Evolutionary conservation across 805 yeast species (phyloP).

Genomic region (Ogataea angusta): DNA sequence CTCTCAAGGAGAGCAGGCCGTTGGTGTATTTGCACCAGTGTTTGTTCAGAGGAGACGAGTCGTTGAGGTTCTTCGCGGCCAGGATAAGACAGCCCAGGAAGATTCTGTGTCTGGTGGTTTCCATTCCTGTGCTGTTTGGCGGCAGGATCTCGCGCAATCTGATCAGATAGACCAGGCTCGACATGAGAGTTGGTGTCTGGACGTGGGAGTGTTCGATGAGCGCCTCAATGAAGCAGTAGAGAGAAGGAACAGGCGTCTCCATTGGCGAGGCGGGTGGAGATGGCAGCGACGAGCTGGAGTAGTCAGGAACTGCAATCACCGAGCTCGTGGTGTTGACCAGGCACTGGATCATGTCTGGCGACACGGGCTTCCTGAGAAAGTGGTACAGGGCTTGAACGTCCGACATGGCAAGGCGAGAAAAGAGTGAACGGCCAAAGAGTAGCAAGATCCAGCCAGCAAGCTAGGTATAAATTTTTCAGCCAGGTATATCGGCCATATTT

Average conservation of each 20-base stretch:
- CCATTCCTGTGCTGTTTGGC: conserved; percentile 85
- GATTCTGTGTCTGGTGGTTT: conserved; percentile 88
- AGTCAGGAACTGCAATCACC: conserved; percentile 46
- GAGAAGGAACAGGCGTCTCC: conserved; percentile 37
- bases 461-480: conserved; percentile 1
- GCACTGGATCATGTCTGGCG: conserved; percentile 53
- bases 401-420: conserved; percentile 30
- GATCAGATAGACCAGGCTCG: conserved; percentile 78
- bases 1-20: conserved; percentile 72
- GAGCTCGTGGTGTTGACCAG: conserved; percentile 58
- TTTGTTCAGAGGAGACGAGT: conserved; percentile 90
- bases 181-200: conserved; percentile 93
- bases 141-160: conserved; percentile 78
- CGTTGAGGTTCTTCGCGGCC: conserved; percentile 91
- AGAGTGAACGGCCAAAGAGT: conserved; percentile 1
- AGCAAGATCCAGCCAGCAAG: neutral
- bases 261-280: conserved; percentile 41
- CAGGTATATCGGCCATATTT: conserved; percentile 1
- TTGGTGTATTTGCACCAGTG: conserved; percentile 95
- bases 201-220: conserved; percentile 82
- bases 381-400: conserved; percentile 48
- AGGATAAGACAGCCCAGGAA: conserved; percentile 84
- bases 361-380: conserved; percentile 55
- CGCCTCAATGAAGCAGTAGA: conserved; percentile 64
- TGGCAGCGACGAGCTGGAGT: conserved; percentile 27